Evolutionary conservation across 306 rosid genomes (phyloP).

Genomic region (Medicago truncatula): DNA sequence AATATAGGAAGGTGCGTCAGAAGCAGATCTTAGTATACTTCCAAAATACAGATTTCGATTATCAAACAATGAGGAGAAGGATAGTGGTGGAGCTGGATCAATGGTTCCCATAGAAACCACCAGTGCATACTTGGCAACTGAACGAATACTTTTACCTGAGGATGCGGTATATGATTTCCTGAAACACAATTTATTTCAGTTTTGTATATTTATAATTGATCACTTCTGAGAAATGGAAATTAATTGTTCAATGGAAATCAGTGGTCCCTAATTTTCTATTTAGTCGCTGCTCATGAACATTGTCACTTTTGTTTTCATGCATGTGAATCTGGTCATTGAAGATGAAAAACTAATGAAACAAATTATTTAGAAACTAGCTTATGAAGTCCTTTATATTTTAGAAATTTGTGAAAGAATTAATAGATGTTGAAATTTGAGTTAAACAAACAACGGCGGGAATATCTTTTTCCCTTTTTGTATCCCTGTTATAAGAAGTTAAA

Average conservation of each 20-base stretch:
- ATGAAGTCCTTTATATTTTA: background rate
- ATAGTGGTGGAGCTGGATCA: conserved; percentile 76
- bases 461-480: background rate
- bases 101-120: conserved; percentile 81
- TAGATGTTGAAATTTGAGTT: conserved; percentile 8
- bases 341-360: background rate
- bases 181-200: conserved; percentile 28
- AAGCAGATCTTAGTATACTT: conserved; percentile 84
- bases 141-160: conserved; percentile 71
- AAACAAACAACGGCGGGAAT: conserved; percentile 5
- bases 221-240: conserved; percentile 38
- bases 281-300: conserved; percentile 26
- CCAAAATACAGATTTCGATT: conserved; percentile 71
- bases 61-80: conserved; percentile 56
- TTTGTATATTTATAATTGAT: conserved; percentile 8
- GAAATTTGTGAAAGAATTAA: conserved; percentile 3
- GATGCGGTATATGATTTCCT: conserved; percentile 84
- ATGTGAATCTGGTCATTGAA: conserved; percentile 8
- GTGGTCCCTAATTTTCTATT: conserved; percentile 18
- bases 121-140: conserved; percentile 70
- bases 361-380: background rate
- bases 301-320: conserved; percentile 7
- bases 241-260: conserved; percentile 17
- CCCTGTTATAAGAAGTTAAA: background rate
- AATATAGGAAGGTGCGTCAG: conserved; percentile 90